Conservation (phyloP, 176 grass and related monocot genomes). For the Metroxylon sagu region DNA sequence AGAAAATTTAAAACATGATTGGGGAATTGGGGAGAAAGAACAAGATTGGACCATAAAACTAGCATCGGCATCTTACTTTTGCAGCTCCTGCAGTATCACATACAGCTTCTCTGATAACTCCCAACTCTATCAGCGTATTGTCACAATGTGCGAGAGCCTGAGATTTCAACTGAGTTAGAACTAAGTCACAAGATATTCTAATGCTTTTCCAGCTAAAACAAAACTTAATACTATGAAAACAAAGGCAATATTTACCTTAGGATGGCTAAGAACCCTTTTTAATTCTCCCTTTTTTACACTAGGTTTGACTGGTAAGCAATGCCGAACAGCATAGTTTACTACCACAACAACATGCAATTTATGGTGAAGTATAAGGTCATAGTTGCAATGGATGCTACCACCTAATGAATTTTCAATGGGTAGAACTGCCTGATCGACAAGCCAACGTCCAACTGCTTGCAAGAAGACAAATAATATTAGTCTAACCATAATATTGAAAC, state of each 20-base stretch:
- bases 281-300: constrained; percentile 45
- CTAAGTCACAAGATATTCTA: constrained; percentile 7
- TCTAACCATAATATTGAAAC: background rate
- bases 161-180: background rate
- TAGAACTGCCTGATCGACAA: constrained; percentile 56
- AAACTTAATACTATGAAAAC: no score
- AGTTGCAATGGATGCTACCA: constrained; percentile 82
- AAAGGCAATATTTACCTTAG: constrained; percentile 37
- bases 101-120: constrained; percentile 74
- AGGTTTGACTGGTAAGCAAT: constrained; percentile 53
- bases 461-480: constrained; percentile 6
- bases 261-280: constrained; percentile 59
- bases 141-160: constrained; percentile 89
- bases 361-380: constrained; percentile 66
- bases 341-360: constrained; percentile 65
- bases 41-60: background rate
- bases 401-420: constrained; percentile 73
- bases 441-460: constrained; percentile 42
- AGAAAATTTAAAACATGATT: no score
- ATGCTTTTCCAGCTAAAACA: no score
- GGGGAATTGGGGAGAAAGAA: no score
- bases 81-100: constrained; percentile 79
- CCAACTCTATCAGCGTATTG: constrained; percentile 54
- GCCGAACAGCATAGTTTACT: constrained; percentile 47
- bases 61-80: constrained; percentile 30